Base-by-base conservation (phyloP, 2,329 filamentous ascomycete species). In the Fusarium bulbicola region DNA sequence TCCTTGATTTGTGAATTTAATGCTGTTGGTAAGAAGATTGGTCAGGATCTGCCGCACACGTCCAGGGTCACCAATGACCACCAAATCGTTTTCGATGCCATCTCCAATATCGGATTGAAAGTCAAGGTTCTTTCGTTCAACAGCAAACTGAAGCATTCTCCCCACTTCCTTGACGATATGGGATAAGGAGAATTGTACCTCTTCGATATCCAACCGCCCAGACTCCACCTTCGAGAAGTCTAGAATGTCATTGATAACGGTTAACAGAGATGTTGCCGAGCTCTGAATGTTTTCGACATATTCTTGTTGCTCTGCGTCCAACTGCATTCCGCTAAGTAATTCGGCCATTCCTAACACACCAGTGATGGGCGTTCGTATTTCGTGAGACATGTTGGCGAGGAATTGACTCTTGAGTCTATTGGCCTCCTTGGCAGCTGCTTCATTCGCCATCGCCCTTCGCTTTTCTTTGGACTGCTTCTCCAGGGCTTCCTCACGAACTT, bases 151-250 rank as follows among this genome's bases (percentile, higher is more conserved):
- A 74, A 97, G 89, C 93, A 97, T 96, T 79, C 95, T 94, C 59
- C 91, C 92, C 26, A 96, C 93, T 78, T 97, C 94, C 52, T 91
- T 87, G 12, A 95, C 89, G 18, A 94, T 90, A 3, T 93, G 86
- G 0, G 91, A 91, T 5, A 95, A 84, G 34, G 91, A 93, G 76
- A 95, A 95, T 69, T 94, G 92, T 1, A 95, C 92, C 75, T 95
- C 92, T 80, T 95, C 93, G 45, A 95, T 92, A 70, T 95, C 92
- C 26, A 95, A 82, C 13, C 91, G 86, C 7, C 93, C 93, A 14
- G 92, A 93, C 79, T 95, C 93, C 4, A 94, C 91, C 80, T 97
- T 97, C 8, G 93, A 96, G 79, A 97, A 95, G 81, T 97, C 94
- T 4, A 97, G 85, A 62, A 97, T 97, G 77, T 97, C 94, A 77